Evolutionary conservation across 225 moss, liverwort and hornwort species (phyloP), one percentile per base, ranked within the genome.

Genomic region (Physcomitrellopsis africana): DNA sequence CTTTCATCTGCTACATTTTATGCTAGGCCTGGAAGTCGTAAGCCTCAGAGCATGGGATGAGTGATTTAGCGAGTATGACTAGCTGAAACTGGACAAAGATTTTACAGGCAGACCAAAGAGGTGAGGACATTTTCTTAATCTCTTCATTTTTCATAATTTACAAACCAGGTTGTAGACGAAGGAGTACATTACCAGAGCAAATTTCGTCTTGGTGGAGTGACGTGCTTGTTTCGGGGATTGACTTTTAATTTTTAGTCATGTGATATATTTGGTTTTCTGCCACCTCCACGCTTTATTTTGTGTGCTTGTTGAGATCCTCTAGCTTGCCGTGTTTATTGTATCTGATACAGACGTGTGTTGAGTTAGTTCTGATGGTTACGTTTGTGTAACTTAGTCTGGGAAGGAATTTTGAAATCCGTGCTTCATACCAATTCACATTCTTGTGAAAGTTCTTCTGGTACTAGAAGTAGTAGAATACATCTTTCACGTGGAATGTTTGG

Each of bases 201-300:
- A 54, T 51, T 52, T 61, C 19, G 45, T 53, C 60, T 22, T 77
- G 60, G 29, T 60, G 63, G 54, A 56, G 47, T 65, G 71, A 56
- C 64, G 48, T 47, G 17, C 32, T 19, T 52, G 14, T 46, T 12
- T 54, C 37, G 49, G 20, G 29, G 29, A 55, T 29, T 29, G 29
- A 29, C 29, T n/a, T n/a, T 51, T 74, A 48, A 23, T 56, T 51
- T 80, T 54, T 26, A 32, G 53, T 68, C 29, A 29, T 29, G 29
- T 29, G 29, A 29, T 29, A 4, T 29, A 7, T 5, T 37, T 37
- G 32, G 4, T 37, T 37, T 37, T 29, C 29, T 37, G 32, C 32
- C 32, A 7, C 32, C 32, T 37, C 32, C 7, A 37, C 4, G 4
- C 5, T 37, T 37, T 37, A 37, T 37, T 37, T 37, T 4, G 32